Evolutionary conservation across 352 stramenopile species (phyloP).

Genomic region (Pythium brachiatum): DNA sequence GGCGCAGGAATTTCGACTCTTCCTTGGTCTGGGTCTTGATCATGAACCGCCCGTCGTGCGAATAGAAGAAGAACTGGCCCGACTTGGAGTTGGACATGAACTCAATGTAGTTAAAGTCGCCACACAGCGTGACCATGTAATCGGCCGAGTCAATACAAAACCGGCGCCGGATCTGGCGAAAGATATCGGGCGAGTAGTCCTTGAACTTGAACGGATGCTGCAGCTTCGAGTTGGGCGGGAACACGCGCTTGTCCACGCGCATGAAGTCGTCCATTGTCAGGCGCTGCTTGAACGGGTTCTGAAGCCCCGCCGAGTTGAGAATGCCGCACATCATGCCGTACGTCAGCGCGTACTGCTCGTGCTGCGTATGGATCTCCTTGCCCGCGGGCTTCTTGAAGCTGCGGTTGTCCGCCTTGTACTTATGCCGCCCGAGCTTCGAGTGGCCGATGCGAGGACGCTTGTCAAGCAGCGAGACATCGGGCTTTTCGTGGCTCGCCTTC

Average conservation of each 20-base stretch:
- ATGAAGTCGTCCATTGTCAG: conserved; percentile 93
- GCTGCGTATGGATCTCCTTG: conserved; percentile 80
- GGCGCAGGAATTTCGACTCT: conserved; percentile 97
- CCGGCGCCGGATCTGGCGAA: conserved; percentile 72
- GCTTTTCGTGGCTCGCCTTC: conserved; percentile 40
- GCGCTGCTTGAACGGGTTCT: conserved; percentile 74
- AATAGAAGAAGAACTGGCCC: conserved; percentile 99
- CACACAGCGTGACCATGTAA: conserved; percentile 92
- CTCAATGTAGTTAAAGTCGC: conserved; percentile 97
- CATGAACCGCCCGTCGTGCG: conserved; percentile 96
- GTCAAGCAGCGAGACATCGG: conserved; percentile 50
- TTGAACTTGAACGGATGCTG: conserved; percentile 88
- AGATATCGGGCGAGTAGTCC: conserved; percentile 91
- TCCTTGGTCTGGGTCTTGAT: conserved; percentile 99
- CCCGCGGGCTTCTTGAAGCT: conserved; percentile 66
- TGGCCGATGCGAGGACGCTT: conserved; percentile 58
- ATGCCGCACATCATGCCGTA: conserved; percentile 99
- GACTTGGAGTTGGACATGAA: conserved; percentile 99
- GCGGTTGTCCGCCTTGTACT: conserved; percentile 48
- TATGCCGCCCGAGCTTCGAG: conserved; percentile 44
- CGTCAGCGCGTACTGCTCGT: conserved; percentile 97
- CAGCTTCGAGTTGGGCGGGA: conserved; percentile 72
- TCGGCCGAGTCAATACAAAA: conserved; percentile 79
- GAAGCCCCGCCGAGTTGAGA: conserved; percentile 90
- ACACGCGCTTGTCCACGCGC: conserved; percentile 74